Base-by-base conservation (phyloP, 169 alveolate species). In the Plasmodium relictum region DNA sequence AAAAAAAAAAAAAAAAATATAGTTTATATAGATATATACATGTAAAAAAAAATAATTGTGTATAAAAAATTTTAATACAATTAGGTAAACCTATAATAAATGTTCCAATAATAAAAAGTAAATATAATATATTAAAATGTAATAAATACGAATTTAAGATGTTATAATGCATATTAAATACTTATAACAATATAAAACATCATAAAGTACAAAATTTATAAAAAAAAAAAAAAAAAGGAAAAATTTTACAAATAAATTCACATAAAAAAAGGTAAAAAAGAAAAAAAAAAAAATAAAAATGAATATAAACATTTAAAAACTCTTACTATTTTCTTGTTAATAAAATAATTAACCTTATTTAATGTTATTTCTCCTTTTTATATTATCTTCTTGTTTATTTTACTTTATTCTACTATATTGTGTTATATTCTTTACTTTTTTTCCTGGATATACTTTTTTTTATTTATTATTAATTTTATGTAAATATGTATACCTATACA, bases 231-330 rank as follows among this genome's bases (percentile, higher is more conserved):
- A 73, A 31, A n/a, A 14, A 31, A 58, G 37, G 56, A 73, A 73
- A 73, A 73, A 73, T 31, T 10, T 26, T 73, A 73, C 88, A 73
- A 73, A 73, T 58, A 56, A 56, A 39, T 39, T 16, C n/a, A 73
- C 88, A 73, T 73, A 73, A 73, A 73, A 73, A 73, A 73, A 73
- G n/a, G n/a, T n/a, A 70, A 45, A 6, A 50, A 50, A 48, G 56
- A 59, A 73, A 48, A 58, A 9, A 24, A 39, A 6, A 39, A n/a
- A 59, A 54, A 42, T 48, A 12, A n/a, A 37, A 45, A 48, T 45
- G 50, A 41, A 73, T 44, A 73, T 50, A 45, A 39, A 65, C 37
- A 41, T 41, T n/a, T 45, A 3, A 31, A 31, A 31, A 31, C 1
- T 31, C 1, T 2, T 31, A 2, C 39, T 31, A 31, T 2, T 31